Evolutionary conservation across 2,329 filamentous ascomycete genomes (phyloP).

Genomic region (Phaeophleospora eucalypticola): DNA sequence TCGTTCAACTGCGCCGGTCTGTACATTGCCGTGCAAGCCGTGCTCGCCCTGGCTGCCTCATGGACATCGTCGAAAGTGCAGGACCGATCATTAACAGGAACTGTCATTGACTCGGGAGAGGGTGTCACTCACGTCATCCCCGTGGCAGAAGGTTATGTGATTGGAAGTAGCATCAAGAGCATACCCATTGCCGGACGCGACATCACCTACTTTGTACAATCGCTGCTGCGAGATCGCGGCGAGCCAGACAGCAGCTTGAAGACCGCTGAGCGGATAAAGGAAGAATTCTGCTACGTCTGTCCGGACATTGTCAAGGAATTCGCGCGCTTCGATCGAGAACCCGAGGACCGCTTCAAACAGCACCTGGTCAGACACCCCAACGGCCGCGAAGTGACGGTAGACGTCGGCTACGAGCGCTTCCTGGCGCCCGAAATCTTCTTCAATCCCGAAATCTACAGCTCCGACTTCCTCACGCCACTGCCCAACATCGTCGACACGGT

Average conservation of each 20-base stretch:
- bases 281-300: slow-evolving; percentile 97
- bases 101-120: slow-evolving; percentile 96
- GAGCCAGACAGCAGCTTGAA: slow-evolving; percentile 96
- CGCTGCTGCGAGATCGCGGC: slow-evolving; percentile 87
- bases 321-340: slow-evolving; percentile 86
- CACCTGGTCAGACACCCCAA: slow-evolving; percentile 83
- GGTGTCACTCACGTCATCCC: slow-evolving; percentile 99
- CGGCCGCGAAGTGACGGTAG: slow-evolving; percentile 77
- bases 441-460: slow-evolving; percentile 99
- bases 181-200: slow-evolving; percentile 97
- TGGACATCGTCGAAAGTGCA: slow-evolving; percentile 99
- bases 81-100: slow-evolving; percentile 91
- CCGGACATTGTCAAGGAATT: slow-evolving; percentile 99
- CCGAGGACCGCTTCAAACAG: slow-evolving; percentile 77
- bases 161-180: slow-evolving; percentile 97
- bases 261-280: slow-evolving; percentile 97
- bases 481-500: slow-evolving; percentile 93
- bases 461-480: slow-evolving; percentile 93
- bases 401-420: slow-evolving; percentile 97
- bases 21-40: slow-evolving; percentile 97
- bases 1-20: slow-evolving; percentile 99
- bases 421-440: slow-evolving; percentile 98
- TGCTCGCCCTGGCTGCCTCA: slow-evolving; percentile 90
- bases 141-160: slow-evolving; percentile 97
- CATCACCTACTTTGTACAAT: slow-evolving; percentile 98